Evolutionary conservation across 2,329 filamentous ascomycete genomes (phyloP).

Genomic region (Colletotrichum acutatum): DNA sequence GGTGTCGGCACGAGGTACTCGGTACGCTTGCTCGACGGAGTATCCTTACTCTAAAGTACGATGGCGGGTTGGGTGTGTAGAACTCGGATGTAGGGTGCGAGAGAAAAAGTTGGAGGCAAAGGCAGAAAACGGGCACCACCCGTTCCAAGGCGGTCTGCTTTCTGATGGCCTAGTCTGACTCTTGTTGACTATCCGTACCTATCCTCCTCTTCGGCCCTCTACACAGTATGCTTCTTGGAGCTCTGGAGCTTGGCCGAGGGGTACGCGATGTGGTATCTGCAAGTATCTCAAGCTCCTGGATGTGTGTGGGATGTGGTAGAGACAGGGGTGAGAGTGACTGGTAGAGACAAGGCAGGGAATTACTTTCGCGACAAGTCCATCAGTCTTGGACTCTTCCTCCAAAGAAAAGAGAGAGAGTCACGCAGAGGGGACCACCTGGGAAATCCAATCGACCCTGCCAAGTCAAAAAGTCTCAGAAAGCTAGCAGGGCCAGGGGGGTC

Average conservation of each 20-base stretch:
- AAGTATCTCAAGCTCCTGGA: neutral
- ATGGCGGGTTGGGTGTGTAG: slow-evolving; percentile 1
- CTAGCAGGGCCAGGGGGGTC: slow-evolving; percentile 19
- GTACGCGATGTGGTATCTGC: neutral
- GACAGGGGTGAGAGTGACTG: neutral
- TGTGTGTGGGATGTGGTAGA: neutral
- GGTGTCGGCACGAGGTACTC: slow-evolving; percentile 11
- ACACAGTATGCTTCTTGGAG: neutral
- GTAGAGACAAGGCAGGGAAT: neutral
- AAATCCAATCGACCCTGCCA: slow-evolving; percentile 29
- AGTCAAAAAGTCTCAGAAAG: slow-evolving; percentile 34
- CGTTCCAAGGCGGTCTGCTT: slow-evolving; percentile 23
- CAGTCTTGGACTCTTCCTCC: neutral
- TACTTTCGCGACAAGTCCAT: neutral
- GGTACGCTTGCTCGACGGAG: neutral
- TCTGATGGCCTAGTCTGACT: slow-evolving; percentile 1
- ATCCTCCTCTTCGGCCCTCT: neutral
- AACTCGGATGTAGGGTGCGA: neutral
- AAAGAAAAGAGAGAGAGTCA: neutral
- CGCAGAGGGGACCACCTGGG: neutral
- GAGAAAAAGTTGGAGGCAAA: slow-evolving; percentile 22
- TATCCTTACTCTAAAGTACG: neutral
- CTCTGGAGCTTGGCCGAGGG: neutral
- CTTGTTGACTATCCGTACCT: neutral
- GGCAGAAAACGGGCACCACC: slow-evolving; percentile 29